These are phyloP conservation scores for Pinus taeda DNA, from an alignment of 75 land plant genomes.

Conservation along the genomic window DNA sequence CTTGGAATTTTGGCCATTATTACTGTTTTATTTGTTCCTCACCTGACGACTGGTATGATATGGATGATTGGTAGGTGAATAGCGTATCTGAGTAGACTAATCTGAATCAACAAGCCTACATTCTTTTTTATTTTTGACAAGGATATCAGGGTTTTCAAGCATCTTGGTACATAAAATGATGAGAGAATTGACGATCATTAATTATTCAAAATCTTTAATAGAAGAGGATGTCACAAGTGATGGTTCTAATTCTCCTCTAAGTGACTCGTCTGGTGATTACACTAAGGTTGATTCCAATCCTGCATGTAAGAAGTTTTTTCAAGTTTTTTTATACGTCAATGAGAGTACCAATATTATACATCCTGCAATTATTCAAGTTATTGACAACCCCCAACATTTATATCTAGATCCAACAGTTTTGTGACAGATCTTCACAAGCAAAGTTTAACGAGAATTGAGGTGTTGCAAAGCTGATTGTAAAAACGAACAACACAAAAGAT, in stretches of 20 bases:
- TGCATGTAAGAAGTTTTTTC: too few species aligned
- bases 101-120: constrained; percentile 63
- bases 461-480: too few species aligned
- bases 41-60: constrained; percentile 47
- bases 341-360: too few species aligned
- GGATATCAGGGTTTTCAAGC: constrained; percentile 41
- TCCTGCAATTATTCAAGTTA: too few species aligned
- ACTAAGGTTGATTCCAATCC: not conserved
- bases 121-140: constrained; percentile 63
- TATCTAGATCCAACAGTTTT: too few species aligned
- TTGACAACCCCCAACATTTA: too few species aligned
- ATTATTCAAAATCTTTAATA: not conserved
- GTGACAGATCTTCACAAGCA: too few species aligned
- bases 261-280: not conserved
- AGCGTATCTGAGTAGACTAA: constrained; percentile 38
- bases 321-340: too few species aligned
- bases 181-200: not conserved
- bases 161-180: constrained; percentile 5
- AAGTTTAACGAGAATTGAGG: too few species aligned
- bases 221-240: not conserved
- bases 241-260: not conserved
- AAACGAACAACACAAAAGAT: too few species aligned
- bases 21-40: constrained; percentile 59
- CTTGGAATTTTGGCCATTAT: constrained; percentile 73
- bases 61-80: constrained; percentile 68